Evolutionary conservation across 306 rosid species (phyloP).

Genomic region (Fagus crenata): DNA sequence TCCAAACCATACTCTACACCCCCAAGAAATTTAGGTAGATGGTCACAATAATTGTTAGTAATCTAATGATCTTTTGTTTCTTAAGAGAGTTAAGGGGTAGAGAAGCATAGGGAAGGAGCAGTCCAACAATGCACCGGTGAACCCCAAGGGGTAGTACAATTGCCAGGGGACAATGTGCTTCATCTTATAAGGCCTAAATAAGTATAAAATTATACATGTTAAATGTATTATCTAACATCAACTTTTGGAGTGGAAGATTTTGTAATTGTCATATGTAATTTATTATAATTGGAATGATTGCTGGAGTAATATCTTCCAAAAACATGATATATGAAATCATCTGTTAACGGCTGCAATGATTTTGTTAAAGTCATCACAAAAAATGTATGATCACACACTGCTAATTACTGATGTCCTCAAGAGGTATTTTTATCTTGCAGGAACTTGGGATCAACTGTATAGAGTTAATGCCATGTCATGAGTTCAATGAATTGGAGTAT

Average conservation of each 20-base stretch:
- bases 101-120: not conserved
- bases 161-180: not conserved
- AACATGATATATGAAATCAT: not conserved
- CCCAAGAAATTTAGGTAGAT: not conserved
- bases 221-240: not conserved
- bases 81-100: not conserved
- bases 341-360: not conserved
- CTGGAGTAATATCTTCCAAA: constrained; percentile 1
- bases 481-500: constrained; percentile 92
- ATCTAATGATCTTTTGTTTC: not conserved
- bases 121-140: not conserved
- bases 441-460: constrained; percentile 93
- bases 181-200: not conserved
- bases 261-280: not conserved
- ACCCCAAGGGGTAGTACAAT: too few relatives aligned
- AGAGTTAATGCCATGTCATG: constrained; percentile 96
- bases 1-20: not conserved
- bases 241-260: not conserved
- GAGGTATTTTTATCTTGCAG: constrained; percentile 53
- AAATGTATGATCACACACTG: constrained; percentile 1
- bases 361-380: not conserved
- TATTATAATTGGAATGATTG: not conserved
- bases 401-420: constrained; percentile 27
- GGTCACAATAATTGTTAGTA: not conserved
- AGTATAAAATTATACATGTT: not conserved